Evolutionary conservation across 1,139 yeast genomes (phyloP).

Genomic region (Saccharomyces hybrid): DNA sequence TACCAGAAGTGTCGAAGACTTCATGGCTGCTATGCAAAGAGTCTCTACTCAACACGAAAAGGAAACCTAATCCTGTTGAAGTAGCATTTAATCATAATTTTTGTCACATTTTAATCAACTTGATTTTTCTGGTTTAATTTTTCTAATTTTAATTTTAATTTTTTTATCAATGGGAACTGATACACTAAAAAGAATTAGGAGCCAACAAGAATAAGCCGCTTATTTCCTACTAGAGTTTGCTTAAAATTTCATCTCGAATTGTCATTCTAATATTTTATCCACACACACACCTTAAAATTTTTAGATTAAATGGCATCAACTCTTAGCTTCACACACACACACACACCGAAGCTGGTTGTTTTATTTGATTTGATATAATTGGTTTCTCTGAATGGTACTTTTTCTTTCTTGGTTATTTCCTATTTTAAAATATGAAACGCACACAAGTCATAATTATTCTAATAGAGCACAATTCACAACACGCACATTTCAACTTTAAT

Average conservation of each 20-base stretch:
- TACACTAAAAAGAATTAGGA: not conserved
- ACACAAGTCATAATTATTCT: conserved; percentile 1
- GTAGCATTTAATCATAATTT: conserved; percentile 12
- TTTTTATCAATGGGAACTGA: conserved; percentile 1
- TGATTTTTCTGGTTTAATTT: conserved; percentile 1
- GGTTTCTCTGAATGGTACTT: not conserved
- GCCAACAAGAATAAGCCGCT: not conserved
- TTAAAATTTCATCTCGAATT: not conserved
- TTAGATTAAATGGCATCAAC: not conserved
- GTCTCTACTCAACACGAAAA: conserved; percentile 95
- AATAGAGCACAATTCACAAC: not conserved
- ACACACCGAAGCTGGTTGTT: not conserved
- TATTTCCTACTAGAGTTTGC: not conserved
- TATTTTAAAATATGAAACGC: not conserved
- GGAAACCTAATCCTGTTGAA: conserved; percentile 31
- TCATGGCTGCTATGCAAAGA: conserved; percentile 93
- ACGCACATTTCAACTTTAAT: conserved; percentile 1
- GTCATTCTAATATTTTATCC: not conserved
- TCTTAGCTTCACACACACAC: not conserved
- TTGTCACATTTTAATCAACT: conserved; percentile 2
- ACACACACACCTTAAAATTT: not conserved
- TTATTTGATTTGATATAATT: not conserved
- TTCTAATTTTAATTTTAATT: not conserved
- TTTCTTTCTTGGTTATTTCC: not conserved
- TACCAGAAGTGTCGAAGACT: conserved; percentile 85